phyloP scores from a whole-genome alignment of 257 asterid genomes.

The Petunia secreta region DNA sequence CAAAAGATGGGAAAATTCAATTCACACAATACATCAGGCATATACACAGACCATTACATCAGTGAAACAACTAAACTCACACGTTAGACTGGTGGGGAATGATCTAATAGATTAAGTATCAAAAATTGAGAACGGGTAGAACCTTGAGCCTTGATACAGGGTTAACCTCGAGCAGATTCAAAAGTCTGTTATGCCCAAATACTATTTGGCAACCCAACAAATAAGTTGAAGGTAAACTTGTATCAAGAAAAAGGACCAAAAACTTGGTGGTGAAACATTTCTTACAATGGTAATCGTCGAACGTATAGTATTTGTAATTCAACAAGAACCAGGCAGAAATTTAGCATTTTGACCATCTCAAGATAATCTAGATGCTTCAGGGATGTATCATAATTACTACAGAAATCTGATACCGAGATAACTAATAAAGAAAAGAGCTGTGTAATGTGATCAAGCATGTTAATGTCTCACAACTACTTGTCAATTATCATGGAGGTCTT shows the following conservation, averaged over 20 bases:
- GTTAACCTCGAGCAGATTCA: not conserved
- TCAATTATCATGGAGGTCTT: not conserved
- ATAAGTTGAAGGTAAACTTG: not conserved
- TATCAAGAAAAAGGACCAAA: not conserved
- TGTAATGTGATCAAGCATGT: not conserved
- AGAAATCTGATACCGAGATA: not conserved
- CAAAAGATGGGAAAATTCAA: not conserved
- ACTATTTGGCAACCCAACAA: conserved; percentile 6
- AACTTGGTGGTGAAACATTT: not conserved
- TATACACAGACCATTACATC: not conserved
- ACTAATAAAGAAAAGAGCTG: not conserved
- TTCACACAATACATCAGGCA: not conserved
- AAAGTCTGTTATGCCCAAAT: not conserved
- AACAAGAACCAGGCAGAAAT: conserved; percentile 13
- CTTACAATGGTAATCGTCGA: not conserved
- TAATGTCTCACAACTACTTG: not conserved
- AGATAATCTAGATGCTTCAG: not conserved
- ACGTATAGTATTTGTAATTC: not conserved
- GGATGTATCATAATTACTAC: not conserved
- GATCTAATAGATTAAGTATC: not conserved
- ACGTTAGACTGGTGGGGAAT: not conserved
- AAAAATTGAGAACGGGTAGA: not conserved
- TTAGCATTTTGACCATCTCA: not conserved
- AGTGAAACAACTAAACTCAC: conserved; percentile 20
- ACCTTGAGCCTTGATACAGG: conserved; percentile 1